Base-by-base conservation (phyloP, 495 filamentous ascomycete species). In the Talaromyces thailandensis region DNA sequence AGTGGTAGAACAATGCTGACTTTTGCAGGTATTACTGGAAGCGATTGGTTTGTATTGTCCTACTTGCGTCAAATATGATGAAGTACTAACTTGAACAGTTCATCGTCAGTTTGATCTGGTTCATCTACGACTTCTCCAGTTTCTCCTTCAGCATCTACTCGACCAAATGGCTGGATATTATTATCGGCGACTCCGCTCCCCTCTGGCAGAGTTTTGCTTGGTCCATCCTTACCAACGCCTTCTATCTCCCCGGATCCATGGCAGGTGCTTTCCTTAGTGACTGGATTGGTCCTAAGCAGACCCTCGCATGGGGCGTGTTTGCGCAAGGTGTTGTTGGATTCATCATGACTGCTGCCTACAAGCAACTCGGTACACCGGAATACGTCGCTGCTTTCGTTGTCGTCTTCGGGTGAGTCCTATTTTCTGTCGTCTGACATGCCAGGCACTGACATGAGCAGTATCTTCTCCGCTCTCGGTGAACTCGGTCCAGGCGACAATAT, bases 401-500 rank as follows among this genome's bases (percentile, higher is more conserved):
- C 7, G 85, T 94, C 8, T 87, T 86, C 63, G 85, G 80, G 78
- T 81, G 65, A 64, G 76, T 65, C n/a, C 23, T 62, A 2, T 2
- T 11, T 24, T n/a, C 2, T n/a, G 2, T 18, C 14, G 12, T 26
- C 28, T 6, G 11, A 25, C 11, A 51, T 60, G 21, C 23, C 50
- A 59, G 51, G 26, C n/a, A 52, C 48, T 48, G 23, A 16, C 2
- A 28, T 25, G 8, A 79, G 80, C 65, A 87, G 91, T 43, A 83
- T 97, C 66, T 96, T 97, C 78, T 79, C 90, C 3, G 84, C 86
- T 0, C 82, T 96, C 8, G 93, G 92, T 25, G 92, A 96, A 71
- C 68, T 93, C 48, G 93, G 92, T 0, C 91, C 93, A 0, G 93
- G 92, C 28, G 87, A 97, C 74, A 96, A 96, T 71, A 95, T 96